Evolutionary conservation across 441 rosid species (phyloP), one percentile per base, ranked within the genome.

Genomic region (Gossypium schwendimanii): DNA sequence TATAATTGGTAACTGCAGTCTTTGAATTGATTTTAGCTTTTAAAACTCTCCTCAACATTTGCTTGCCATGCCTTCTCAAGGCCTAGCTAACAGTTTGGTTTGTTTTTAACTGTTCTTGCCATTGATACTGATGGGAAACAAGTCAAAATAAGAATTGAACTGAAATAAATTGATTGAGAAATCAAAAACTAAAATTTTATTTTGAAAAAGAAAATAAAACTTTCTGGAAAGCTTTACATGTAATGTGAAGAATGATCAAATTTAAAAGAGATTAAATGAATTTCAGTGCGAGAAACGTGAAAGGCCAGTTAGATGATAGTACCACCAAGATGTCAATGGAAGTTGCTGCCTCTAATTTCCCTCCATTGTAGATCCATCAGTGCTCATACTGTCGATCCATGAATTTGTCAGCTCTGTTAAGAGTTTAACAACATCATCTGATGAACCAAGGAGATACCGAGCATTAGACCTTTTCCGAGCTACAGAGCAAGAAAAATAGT

Each of bases 401-500:
- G 55, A 21, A 47, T 63, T 64, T 2, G 90, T 81, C 66, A 91
- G 77, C 69, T 83, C 81, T 80, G 79, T 82, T 58, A 89, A 49
- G 47, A 89, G 88, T 6, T 75, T 45, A 61, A 86, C 91, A 31
- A 87, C 92, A 41, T 86, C 90, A 33, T 82, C 83, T 0, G 90
- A 78, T 6, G 88, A 82, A 41, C 76, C 71, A n/a, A 91, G 81
- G 36, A 83, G 73, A 77, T 91, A 87, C n/a, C 94, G 79, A 28
- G 97, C 92, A 53, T 64, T 83, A 0, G 97, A 84, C 62, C 85
- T 87, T 77, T 87, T 85, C 47, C 88, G 70, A 8, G 88, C 83
- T 7, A 91, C 92, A 9, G 91, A 79, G 67, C 97, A 91, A 5
- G 97, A 89, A 83, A 91, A 91, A 82, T 89, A 91, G 70, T 89